Conservation (phyloP, 768 basidiomycete genomes). For the Tephrocybe rancida region DNA sequence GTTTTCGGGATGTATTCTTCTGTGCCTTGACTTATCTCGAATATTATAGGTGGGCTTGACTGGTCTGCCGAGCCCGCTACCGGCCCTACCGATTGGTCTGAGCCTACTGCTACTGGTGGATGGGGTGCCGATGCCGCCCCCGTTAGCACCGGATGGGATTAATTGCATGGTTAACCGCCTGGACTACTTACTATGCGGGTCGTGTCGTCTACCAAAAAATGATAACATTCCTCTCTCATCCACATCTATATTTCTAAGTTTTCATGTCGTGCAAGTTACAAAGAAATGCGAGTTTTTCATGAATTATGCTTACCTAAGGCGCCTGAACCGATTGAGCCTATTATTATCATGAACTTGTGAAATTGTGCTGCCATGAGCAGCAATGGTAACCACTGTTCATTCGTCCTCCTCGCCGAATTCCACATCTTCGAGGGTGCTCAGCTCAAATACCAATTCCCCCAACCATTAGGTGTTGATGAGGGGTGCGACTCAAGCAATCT, state of each 20-base stretch:
- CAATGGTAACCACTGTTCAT: slow-evolving; percentile 81
- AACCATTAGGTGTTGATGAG: slow-evolving; percentile 92
- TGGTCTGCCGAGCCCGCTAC: slow-evolving; percentile 74
- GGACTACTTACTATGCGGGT: slow-evolving; percentile 11
- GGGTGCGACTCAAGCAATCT: slow-evolving; percentile 54
- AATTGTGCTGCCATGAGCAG: slow-evolving; percentile 45
- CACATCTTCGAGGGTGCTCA: slow-evolving; percentile 95
- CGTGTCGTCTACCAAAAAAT: slow-evolving; percentile 17
- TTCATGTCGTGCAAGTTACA: too few relatives aligned
- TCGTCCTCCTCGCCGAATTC: slow-evolving; percentile 97
- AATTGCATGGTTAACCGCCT: slow-evolving; percentile 26
- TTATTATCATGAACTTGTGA: neutral
- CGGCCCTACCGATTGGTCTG: slow-evolving; percentile 78
- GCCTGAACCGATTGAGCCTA: slow-evolving; percentile 2
- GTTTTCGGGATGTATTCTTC: slow-evolving; percentile 23
- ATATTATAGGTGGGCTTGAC: slow-evolving; percentile 66
- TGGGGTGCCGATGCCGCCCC: slow-evolving; percentile 44
- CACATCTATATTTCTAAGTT: too few relatives aligned
- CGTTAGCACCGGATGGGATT: slow-evolving; percentile 43
- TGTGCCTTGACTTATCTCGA: neutral
- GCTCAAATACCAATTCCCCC: slow-evolving; percentile 94
- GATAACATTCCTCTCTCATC: slow-evolving; percentile 10
- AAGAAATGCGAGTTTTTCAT: too few relatives aligned
- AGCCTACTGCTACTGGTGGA: slow-evolving; percentile 54
- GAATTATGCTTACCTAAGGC: slow-evolving; percentile 7